Base-by-base conservation (phyloP, 179 eudicot species). In the Silene vulgaris region DNA sequence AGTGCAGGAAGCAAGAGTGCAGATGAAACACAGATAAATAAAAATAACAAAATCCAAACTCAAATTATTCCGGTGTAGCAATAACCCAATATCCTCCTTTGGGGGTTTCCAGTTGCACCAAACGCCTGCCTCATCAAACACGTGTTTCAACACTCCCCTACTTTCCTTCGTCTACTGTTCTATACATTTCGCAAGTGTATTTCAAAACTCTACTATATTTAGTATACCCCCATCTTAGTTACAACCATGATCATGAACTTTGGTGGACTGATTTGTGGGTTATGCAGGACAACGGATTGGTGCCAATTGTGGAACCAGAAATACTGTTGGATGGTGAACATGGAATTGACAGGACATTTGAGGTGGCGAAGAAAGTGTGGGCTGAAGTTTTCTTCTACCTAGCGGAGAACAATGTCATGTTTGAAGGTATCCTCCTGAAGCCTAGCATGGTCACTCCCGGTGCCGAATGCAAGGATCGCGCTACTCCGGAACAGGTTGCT, bases 361-460 rank as follows among this genome's bases (percentile, higher is more conserved):
- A 87, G 81, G 87, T 87, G 57, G 90, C 89, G 37, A 72, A 84
- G 70, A 67, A 79, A 70, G 90, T 88, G 66, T 86, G 89, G 90
- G 86, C 89, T 5, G 90, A 86, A 74, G 90, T 88, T 21, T 86
- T 88, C 78, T 86, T 74, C 74, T 88, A 88, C 89, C 72, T 86
- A 56, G 87, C 91, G 1, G 77, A 82, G 76, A 88, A 86, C 85
- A 88, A 88, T 78, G 91, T 86, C 67, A 13, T 81, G 85, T 88
- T 83, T 74, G 89, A 88, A 73, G 91, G 89, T 63, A 84, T 88
- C 57, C 86, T 88, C 37, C 82, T 86, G 67, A 86, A 88, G 74
- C 91, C 91, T 16, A 88, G 91, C 84, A 88, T 86, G 91, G 91
- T 88, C 59, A 88, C 91, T 60, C 89, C 91, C 8, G 91, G 89